These are phyloP conservation scores for Raddia distichophylla DNA, from an alignment of 176 grass and related monocot genomes.

Conservation along the genomic window DNA sequence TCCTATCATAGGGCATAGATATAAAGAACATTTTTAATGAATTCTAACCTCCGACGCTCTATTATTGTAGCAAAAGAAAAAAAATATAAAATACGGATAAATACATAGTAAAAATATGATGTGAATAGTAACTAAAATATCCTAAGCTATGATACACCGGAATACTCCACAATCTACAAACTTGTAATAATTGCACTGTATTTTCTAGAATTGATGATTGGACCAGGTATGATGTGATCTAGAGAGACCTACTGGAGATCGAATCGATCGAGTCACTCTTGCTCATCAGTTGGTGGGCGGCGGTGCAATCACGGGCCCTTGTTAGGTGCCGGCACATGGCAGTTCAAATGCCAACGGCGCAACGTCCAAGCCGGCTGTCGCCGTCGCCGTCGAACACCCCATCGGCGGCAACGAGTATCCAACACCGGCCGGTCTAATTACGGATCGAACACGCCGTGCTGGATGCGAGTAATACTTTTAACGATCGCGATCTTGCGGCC, in stretches of 20 bases:
- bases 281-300: slow-evolving; percentile 38
- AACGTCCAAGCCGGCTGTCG: slow-evolving; percentile 32
- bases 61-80: no score
- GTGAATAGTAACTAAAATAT: no score
- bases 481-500: slow-evolving; percentile 24
- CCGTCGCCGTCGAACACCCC: not conserved
- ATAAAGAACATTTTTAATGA: not conserved
- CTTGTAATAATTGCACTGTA: not conserved
- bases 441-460: slow-evolving; percentile 2
- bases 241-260: not conserved
- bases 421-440: not conserved
- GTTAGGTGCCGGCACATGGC: slow-evolving; percentile 44
- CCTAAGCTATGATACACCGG: no score
- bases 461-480: not conserved
- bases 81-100: no score
- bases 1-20: not conserved
- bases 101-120: no score
- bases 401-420: not conserved
- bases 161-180: no score
- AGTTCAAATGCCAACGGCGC: not conserved
- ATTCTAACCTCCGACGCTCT: no score
- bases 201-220: not conserved
- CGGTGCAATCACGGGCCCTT: slow-evolving; percentile 34
- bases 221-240: not conserved
- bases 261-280: not conserved